Percentiles rank a stretch among this genome's conserved stretches.
Conservation (phyloP, 73 alveolate genomes). For the Paramecium caudatum region DNA sequence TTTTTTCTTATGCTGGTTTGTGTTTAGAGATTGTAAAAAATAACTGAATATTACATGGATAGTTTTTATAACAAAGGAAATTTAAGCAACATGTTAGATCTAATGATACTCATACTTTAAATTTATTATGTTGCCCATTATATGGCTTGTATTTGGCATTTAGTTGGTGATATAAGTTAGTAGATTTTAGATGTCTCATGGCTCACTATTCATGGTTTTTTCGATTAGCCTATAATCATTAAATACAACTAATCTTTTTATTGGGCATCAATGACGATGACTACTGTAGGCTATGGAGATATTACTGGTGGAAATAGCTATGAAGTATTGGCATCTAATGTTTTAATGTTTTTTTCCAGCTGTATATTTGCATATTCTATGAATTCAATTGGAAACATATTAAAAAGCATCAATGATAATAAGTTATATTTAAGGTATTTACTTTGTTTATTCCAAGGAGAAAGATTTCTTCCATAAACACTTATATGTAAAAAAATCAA, state of each 20-base stretch:
- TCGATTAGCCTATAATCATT: not conserved
- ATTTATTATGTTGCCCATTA: conserved; percentile 50
- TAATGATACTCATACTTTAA: not conserved
- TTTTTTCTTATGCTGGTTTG: not conserved
- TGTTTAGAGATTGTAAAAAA: not conserved
- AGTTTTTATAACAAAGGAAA: conserved; percentile 25
- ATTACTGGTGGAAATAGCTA: conserved; percentile 14
- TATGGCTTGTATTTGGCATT: conserved; percentile 70
- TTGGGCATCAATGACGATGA: conserved; percentile 69
- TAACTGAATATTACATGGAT: conserved; percentile 23
- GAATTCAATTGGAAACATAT: conserved; percentile 38
- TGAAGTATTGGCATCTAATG: conserved; percentile 13
- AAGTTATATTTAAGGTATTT: conserved; percentile 9
- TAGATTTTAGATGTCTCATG: not conserved
- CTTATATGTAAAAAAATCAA: conserved; percentile 57
- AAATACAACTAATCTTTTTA: conserved; percentile 51
- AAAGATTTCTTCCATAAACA: not conserved
- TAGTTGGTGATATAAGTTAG: not conserved
- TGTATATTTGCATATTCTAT: conserved; percentile 45
- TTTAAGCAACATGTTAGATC: not conserved
- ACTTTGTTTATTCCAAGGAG: not conserved
- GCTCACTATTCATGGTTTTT: not conserved
- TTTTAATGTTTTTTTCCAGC: conserved; percentile 41
- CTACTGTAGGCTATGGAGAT: conserved; percentile 62
- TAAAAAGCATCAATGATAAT: conserved; percentile 24